A percentile compares a stretch with the other conserved stretches of the same genome.
Evolutionary conservation across 2,329 filamentous ascomycete genomes (phyloP).

Genomic region (Aspergillus latus): DNA sequence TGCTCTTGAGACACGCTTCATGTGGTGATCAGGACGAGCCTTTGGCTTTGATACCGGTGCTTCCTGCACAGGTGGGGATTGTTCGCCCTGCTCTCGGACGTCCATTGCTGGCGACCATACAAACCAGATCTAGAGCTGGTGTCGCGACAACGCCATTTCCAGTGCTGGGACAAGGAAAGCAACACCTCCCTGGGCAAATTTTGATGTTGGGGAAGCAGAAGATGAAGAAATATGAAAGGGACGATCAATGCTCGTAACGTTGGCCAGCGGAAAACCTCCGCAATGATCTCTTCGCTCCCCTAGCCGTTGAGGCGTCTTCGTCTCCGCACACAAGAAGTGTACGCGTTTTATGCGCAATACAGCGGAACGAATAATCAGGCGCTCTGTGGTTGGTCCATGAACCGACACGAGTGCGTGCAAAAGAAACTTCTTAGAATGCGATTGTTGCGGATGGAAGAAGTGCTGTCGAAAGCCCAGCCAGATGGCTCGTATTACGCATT

Average conservation of each 20-base stretch:
- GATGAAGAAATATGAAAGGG: neutral
- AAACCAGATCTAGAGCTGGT: neutral
- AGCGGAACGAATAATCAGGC: neutral
- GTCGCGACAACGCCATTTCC: constrained; percentile 7
- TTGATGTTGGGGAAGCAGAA: neutral
- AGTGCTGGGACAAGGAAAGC: neutral
- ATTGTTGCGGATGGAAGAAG: neutral
- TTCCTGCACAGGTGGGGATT: constrained; percentile 16
- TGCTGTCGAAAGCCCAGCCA: neutral
- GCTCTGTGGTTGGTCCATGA: neutral
- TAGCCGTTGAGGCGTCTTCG: no score
- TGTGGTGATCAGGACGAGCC: constrained; percentile 33
- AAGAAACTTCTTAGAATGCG: neutral
- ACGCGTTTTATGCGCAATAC: neutral
- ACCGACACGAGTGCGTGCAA: neutral
- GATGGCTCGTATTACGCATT: no score
- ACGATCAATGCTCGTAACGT: constrained; percentile 1
- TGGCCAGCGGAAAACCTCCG: constrained; percentile 6
- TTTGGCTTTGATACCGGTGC: constrained; percentile 17
- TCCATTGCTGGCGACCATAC: constrained; percentile 3
- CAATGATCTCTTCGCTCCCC: constrained; percentile 2
- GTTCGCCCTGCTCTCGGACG: constrained; percentile 21
- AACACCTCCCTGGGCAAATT: neutral
- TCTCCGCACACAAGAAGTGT: constrained; percentile 3
- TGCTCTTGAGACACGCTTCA: constrained; percentile 51